These are phyloP conservation scores for Sporisorium scitamineum DNA, from an alignment of 1,284 basidiomycete genomes.

Conservation along the genomic window DNA sequence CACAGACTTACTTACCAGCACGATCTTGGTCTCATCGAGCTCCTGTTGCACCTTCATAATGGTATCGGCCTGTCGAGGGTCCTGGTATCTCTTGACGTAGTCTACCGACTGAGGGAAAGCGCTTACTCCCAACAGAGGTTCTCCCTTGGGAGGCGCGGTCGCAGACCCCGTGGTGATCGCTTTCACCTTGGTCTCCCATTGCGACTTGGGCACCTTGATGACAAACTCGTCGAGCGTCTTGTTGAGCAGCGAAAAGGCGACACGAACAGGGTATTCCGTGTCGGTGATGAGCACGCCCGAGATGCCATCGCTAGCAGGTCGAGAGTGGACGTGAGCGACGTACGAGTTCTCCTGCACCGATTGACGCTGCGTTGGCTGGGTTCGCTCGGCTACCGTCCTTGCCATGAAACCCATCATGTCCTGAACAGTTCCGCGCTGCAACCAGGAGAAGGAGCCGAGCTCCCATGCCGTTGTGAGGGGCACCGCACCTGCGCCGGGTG, in stretches of 20 bases:
- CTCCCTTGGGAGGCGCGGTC: slow-evolving; percentile 62
- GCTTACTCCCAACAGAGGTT: slow-evolving; percentile 59
- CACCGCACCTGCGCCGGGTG: slow-evolving; percentile 71
- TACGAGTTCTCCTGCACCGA: slow-evolving; percentile 95
- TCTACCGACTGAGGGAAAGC: slow-evolving; percentile 75
- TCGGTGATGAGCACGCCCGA: slow-evolving; percentile 92
- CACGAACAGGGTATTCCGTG: slow-evolving; percentile 94
- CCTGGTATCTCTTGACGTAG: slow-evolving; percentile 94
- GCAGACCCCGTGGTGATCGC: slow-evolving; percentile 60
- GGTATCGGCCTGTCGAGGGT: slow-evolving; percentile 95
- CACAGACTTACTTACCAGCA: slow-evolving; percentile 70
- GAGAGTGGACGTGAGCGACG: slow-evolving; percentile 86
- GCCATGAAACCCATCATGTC: slow-evolving; percentile 69
- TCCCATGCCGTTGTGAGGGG: slow-evolving; percentile 81
- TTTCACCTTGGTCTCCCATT: slow-evolving; percentile 71
- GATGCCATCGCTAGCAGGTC: slow-evolving; percentile 67
- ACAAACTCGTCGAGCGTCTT: slow-evolving; percentile 95
- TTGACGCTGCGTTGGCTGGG: slow-evolving; percentile 77
- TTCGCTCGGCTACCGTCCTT: slow-evolving; percentile 87
- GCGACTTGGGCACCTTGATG: slow-evolving; percentile 78
- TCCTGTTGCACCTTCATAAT: slow-evolving; percentile 99
- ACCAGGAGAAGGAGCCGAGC: slow-evolving; percentile 92
- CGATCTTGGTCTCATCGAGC: slow-evolving; percentile 98
- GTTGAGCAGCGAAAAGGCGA: slow-evolving; percentile 93
- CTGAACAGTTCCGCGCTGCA: slow-evolving; percentile 77